Evolutionary conservation across 2,329 filamentous ascomycete genomes (phyloP).

Genomic region (Penicillium sp.): DNA sequence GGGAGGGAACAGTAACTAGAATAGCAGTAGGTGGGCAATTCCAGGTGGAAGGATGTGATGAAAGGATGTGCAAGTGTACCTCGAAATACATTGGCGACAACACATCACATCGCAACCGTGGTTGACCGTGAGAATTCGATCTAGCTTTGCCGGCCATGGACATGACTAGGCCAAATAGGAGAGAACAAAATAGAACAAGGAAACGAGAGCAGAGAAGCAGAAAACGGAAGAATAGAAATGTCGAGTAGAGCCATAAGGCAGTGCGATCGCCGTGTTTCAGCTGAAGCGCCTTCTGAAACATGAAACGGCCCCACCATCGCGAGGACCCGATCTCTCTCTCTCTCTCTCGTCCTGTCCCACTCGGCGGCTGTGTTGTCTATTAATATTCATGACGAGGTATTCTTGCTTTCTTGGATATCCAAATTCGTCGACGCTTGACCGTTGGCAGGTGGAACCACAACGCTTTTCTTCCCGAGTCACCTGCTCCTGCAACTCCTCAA

Average conservation of each 20-base stretch:
- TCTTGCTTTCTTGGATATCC: not conserved
- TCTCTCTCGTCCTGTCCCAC: slow-evolving; percentile 9
- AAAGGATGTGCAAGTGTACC: not conserved
- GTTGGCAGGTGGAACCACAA: slow-evolving; percentile 13
- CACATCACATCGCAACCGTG: not conserved
- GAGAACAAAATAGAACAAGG: too few relatives aligned
- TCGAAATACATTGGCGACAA: not conserved
- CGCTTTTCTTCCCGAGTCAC: slow-evolving; percentile 13
- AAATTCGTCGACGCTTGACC: not conserved
- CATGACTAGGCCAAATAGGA: not conserved
- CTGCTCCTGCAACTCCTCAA: slow-evolving; percentile 12
- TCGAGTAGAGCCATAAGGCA: not conserved
- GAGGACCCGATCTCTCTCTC: slow-evolving; percentile 20
- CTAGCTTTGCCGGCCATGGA: not conserved
- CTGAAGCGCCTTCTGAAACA: slow-evolving; percentile 28
- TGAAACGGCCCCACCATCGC: slow-evolving; percentile 26
- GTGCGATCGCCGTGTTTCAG: slow-evolving; percentile 18
- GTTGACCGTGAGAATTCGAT: not conserved
- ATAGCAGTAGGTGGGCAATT: not conserved
- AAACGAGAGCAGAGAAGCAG: not conserved
- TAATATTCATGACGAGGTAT: slow-evolving; percentile 17
- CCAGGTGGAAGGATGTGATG: not conserved
- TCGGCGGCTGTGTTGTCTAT: slow-evolving; percentile 23
- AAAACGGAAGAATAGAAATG: not conserved
- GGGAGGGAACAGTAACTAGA: not conserved